Base-by-base conservation (phyloP, 345 rosid genomes). In the Noccaea bulbosa region DNA sequence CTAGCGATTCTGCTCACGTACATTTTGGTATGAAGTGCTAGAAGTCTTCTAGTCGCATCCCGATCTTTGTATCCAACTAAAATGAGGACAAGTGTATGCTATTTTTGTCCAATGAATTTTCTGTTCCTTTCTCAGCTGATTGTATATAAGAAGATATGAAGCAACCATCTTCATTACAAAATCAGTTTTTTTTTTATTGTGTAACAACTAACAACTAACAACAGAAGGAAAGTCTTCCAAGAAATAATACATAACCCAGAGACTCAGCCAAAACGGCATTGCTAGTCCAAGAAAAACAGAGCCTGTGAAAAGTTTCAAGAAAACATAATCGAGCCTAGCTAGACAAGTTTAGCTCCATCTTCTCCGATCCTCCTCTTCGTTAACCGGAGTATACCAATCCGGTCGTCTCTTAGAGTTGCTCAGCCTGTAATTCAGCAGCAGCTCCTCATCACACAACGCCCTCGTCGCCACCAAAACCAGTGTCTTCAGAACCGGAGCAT, bases 301-400 rank as follows among this genome's bases (percentile, higher is more conserved):
- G 62, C 32, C 17, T 20, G 52, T 62, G 5, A 14, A 3, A 27
- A 12, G 46, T 41, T 10, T 71, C 7, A 20, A 49, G 45, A 51
- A 49, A 27, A 27, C 30, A 27, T 27, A 27, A 27, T 27, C 4
- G 4, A 27, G 30, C 30, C 30, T 27, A 27, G 30, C 30, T 27
- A 27, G 30, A 59, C 12, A 60, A 67, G 63, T 44, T 81, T 84
- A 93, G 83, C 97, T 84, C 90, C 96, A 93, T 78, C 98, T 84
- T 80, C 97, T 84, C 50, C 81, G 72, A 70, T 89, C 97, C 82
- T 93, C 98, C 73, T 91, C 98, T 79, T 93, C 97, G 20, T 91
- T 86, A 34, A 93, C 96, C 0, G 93, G 91, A 65, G 81, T 74
- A 80, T 93, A 93, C 97, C 97, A 91, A n/a, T 81, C 84, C 0